Base-by-base conservation (phyloP, 2,329 filamentous ascomycete species). In the Fusarium falciforme region DNA sequence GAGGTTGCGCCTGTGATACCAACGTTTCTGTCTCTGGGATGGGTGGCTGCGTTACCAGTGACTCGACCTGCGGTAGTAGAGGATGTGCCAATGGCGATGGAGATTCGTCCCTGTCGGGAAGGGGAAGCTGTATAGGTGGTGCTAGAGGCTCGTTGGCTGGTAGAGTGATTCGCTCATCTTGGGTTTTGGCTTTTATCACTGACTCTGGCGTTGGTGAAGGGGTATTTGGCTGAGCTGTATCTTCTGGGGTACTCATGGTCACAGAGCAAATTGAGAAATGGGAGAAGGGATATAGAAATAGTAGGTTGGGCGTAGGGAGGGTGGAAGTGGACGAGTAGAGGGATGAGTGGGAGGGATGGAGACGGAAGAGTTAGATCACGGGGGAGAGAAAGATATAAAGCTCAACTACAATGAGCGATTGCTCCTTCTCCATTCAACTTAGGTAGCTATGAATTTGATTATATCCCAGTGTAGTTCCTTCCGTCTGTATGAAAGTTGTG, bases 141-240 rank as follows among this genome's bases (percentile, higher is more conserved):
- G 47, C 29, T 14, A 31, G 17, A 31, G 27, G 47, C 17, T 54
- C 27, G 11, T 54, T 20, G 14, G 27, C 17, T 14, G 47, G 47
- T 31, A n/a, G 17, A 31, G 27, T 14, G 27, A 14, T 20, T 31
- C 27, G 11, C 17, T 20, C 47, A 25, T 33, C 58, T 14, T 61
- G 67, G 11, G 58, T 60, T 29, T 77, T 66, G 6, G 36, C 25
- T 22, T 75, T 74, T 38, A 65, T 68, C 1, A 72, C 70, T 42
- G 66, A 47, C n/a, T 70, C 66, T 31, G 67, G 47, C 27, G 62
- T 57, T 4, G 67, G 29, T 11, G 58, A 57, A 42, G 66, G 63
- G 12, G 47, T 63, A 17, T 72, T 44, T n/a, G 62, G 31, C 0
- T 29, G 33, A 16, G 16, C 35, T 10, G 29, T 20, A 35, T 64